Percentiles rank a stretch among this genome's conserved stretches.
phyloP scores from a whole-genome alignment of 257 asterid species.

The Sherardia arvensis region DNA sequence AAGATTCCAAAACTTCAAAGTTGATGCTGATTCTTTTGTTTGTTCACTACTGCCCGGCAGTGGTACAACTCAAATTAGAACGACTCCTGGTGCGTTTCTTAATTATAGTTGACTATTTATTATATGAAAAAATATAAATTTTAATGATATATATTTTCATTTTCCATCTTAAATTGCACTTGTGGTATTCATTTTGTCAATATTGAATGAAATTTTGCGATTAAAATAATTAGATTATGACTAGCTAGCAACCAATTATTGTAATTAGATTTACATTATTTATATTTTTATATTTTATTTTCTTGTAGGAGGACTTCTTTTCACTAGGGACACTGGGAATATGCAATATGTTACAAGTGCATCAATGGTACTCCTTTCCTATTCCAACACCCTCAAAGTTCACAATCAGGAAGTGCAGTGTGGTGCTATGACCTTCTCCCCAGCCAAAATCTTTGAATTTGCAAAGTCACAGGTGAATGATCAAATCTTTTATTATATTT shows the following conservation, averaged over 20 bases:
- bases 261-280: too few relatives aligned
- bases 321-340: constrained; percentile 52
- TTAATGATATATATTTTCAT: too few relatives aligned
- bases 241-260: too few relatives aligned
- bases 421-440: constrained; percentile 37
- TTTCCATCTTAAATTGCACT: too few relatives aligned
- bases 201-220: too few relatives aligned
- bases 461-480: constrained; percentile 61
- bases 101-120: too few relatives aligned
- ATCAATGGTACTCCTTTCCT: constrained; percentile 44
- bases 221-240: too few relatives aligned
- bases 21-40: constrained; percentile 53
- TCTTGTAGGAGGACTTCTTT: constrained; percentile 71
- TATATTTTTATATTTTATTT: too few relatives aligned
- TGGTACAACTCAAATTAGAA: constrained; percentile 44
- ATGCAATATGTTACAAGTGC: constrained; percentile 58
- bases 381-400: constrained; percentile 42
- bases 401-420: constrained; percentile 34
- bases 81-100: constrained; percentile 52
- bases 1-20: constrained; percentile 39
- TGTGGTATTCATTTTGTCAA: too few relatives aligned
- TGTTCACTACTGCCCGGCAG: constrained; percentile 77
- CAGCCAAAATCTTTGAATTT: constrained; percentile 42
- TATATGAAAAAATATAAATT: too few relatives aligned
- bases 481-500: neutral